Evolutionary conservation across 2,329 filamentous ascomycete species (phyloP), one percentile per base, ranked within the genome.

Genomic region (Exophiala xenobiotica): DNA sequence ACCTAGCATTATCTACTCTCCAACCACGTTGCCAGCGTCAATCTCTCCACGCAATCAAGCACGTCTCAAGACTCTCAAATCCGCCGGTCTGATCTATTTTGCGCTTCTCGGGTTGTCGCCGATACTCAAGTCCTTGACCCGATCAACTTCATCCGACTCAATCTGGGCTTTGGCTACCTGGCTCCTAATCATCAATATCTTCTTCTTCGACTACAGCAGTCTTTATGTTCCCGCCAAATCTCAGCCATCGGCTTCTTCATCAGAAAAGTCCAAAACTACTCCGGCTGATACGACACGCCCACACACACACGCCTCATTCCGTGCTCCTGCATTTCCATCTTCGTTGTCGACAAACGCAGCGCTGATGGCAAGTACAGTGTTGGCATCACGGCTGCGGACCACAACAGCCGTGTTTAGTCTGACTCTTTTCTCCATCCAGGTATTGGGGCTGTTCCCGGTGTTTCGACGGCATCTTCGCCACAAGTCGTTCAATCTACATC

Each of bases 81-180:
- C 91, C 0, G 91, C 91, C 0, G 77, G 95, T 29, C 79, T 97
- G 43, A 97, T 97, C 63, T 96, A 95, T 72, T 95, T 87, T 61
- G 91, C 90, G 3, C 78, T 99, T 11, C 82, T 97, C 3, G 93
- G 92, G 8, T 79, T 99, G 3, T 95, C 89, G 35, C 93, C 93
- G 0, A 97, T 99, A 58, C 82, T 99, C 56, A 96, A 96, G 69
- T 96, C 91, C 1, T 80, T 99, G n/a, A 99, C 93, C 0, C 82
- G 81, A 44, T 96, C 91, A 4, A 97, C 92, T 3, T 92, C 89
- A 6, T 87, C 83, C 49, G 93, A 99, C 76, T 93, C 87, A 37
- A 99, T 99, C 67, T 99, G 93, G 93, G 90, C 93, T 51, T 87
- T 99, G 76, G 93, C 89, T 44, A 91, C 89, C 65, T 93, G 90